phyloP scores from a whole-genome alignment of 2,329 filamentous ascomycete species.

The Sclerotinia trifoliorum region DNA sequence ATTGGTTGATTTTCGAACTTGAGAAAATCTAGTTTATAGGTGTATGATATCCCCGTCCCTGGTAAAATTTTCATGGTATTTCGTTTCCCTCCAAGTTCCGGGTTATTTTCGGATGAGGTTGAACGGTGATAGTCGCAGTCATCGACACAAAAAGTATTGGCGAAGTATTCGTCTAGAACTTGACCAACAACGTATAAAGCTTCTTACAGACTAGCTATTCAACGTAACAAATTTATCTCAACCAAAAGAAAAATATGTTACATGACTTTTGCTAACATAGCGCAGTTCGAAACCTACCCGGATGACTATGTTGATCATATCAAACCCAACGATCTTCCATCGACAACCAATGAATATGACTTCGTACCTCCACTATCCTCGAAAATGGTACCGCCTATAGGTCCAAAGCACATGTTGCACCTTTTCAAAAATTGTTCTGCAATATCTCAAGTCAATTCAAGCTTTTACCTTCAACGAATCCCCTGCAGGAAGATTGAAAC shows the following conservation, averaged over 20 bases:
- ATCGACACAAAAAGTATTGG: neutral
- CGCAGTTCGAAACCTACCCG: conserved; percentile 13
- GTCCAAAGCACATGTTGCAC: neutral
- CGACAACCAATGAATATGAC: conserved; percentile 24
- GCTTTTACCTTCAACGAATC: neutral
- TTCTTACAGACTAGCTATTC: neutral
- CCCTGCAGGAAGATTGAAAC: conserved; percentile 12
- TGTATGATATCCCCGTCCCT: neutral
- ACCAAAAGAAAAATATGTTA: neutral
- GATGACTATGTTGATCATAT: conserved; percentile 23
- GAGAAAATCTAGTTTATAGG: conserved; percentile 4
- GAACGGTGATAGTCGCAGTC: neutral
- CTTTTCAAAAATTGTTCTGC: neutral
- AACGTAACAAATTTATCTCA: neutral
- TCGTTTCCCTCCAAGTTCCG: too few relatives aligned
- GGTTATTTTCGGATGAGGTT: too few relatives aligned
- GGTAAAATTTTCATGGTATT: neutral
- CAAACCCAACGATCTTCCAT: conserved; percentile 21
- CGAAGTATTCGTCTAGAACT: neutral
- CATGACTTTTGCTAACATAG: neutral
- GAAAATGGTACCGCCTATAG: conserved; percentile 20
- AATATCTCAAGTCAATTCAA: neutral
- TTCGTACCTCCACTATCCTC: conserved; percentile 23
- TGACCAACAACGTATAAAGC: neutral
- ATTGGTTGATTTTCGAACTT: neutral